A percentile compares a stretch with the other conserved stretches of the same genome.
phyloP scores from a whole-genome alignment of 208 protist species.

The Wallacemonas sp. region DNA sequence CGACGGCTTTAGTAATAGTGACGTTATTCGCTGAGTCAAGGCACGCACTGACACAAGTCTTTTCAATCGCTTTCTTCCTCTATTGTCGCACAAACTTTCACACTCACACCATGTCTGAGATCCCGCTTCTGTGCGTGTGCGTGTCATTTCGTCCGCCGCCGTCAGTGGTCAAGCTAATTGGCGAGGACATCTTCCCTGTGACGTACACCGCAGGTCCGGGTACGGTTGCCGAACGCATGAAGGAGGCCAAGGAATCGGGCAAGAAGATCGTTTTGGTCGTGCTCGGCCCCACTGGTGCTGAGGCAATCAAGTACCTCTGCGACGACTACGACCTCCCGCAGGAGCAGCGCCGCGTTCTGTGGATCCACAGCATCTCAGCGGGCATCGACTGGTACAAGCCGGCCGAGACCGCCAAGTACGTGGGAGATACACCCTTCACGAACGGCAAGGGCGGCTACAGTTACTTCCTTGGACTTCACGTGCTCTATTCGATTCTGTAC shows the following conservation, averaged over 20 bases:
- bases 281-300: slow-evolving; percentile 29
- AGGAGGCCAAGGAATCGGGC: slow-evolving; percentile 34
- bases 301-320: slow-evolving; percentile 45
- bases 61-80: neutral
- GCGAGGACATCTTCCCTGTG: slow-evolving; percentile 25
- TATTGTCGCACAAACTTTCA: too few relatives aligned
- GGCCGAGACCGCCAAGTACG: slow-evolving; percentile 24
- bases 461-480: slow-evolving; percentile 54
- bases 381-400: slow-evolving; percentile 64
- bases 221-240: slow-evolving; percentile 15
- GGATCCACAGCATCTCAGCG: slow-evolving; percentile 65
- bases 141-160: slow-evolving; percentile 19
- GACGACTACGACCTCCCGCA: slow-evolving; percentile 47
- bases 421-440: slow-evolving; percentile 48
- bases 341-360: slow-evolving; percentile 49
- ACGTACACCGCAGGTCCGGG: slow-evolving; percentile 12
- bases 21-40: too few relatives aligned
- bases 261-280: slow-evolving; percentile 42
- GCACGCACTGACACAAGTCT: too few relatives aligned
- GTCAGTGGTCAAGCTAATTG: slow-evolving; percentile 18
- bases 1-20: too few relatives aligned
- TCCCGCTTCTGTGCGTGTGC: slow-evolving; percentile 27
- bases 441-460: slow-evolving; percentile 62
- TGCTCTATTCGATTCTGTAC: slow-evolving; percentile 71
- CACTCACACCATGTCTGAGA: slow-evolving; percentile 4